Evolutionary conservation across 805 yeast species (phyloP).

Genomic region (Candida vaughaniae): DNA sequence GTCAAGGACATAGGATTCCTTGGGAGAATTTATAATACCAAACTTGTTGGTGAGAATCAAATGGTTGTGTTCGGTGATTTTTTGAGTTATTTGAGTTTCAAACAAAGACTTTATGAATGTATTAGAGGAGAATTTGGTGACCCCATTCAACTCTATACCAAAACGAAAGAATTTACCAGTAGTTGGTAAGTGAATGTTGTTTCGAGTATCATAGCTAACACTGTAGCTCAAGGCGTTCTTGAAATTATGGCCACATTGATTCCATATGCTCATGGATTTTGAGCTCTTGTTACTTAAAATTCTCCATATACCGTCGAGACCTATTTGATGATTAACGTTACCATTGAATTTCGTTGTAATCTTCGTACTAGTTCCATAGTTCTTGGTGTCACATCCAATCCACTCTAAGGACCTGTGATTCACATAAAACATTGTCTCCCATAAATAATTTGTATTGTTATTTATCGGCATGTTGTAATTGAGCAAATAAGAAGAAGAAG

Average conservation of each 20-base stretch:
- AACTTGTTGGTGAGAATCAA: constrained; percentile 30
- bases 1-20: constrained; percentile 45
- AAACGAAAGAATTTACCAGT: constrained; percentile 37
- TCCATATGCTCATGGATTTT: constrained; percentile 27
- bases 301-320: constrained; percentile 44
- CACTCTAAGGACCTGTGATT: constrained; percentile 50
- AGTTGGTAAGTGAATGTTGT: constrained; percentile 42
- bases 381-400: constrained; percentile 45
- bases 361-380: constrained; percentile 44
- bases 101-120: constrained; percentile 42
- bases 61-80: constrained; percentile 17
- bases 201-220: constrained; percentile 44
- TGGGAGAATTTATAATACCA: constrained; percentile 26
- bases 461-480: constrained; percentile 47
- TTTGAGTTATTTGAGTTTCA: constrained; percentile 38
- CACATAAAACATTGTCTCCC: constrained; percentile 39
- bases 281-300: constrained; percentile 30
- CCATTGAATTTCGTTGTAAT: constrained; percentile 31
- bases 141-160: constrained; percentile 37
- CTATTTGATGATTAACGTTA: constrained; percentile 46
- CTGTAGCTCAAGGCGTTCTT: constrained; percentile 45
- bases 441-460: constrained; percentile 39
- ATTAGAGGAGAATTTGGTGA: constrained; percentile 23
- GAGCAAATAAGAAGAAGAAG: constrained; percentile 48
- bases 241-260: constrained; percentile 45